These are phyloP conservation scores for Elsinoe fawcettii DNA, from an alignment of 2,329 filamentous ascomycete species.

Conservation along the genomic window DNA sequence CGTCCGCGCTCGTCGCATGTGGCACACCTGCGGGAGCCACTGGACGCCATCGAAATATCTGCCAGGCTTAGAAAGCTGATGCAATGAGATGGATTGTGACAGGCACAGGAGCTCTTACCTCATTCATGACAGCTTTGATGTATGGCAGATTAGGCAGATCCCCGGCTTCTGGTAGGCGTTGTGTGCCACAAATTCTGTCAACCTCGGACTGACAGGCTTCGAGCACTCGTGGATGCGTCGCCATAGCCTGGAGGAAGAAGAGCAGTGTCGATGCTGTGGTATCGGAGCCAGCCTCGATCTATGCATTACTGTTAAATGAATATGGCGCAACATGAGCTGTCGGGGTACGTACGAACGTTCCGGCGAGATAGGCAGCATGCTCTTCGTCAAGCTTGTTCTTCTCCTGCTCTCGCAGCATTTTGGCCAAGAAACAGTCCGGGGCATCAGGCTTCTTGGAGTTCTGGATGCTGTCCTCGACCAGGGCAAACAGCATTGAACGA, in stretches of 20 bases:
- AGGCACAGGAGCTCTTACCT: slow-evolving; percentile 19
- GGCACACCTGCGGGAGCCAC: not conserved
- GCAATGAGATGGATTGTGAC: too few species aligned
- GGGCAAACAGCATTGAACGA: slow-evolving; percentile 6
- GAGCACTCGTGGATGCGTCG: slow-evolving; percentile 21
- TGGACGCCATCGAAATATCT: not conserved
- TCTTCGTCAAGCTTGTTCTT: slow-evolving; percentile 17
- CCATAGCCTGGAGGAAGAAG: slow-evolving; percentile 30
- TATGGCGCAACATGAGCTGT: too few species aligned
- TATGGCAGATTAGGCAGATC: slow-evolving; percentile 29
- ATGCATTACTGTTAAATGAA: too few species aligned
- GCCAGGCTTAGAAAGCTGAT: too few species aligned
- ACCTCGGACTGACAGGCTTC: slow-evolving; percentile 21
- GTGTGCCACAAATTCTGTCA: slow-evolving; percentile 20
- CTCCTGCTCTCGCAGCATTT: slow-evolving; percentile 13
- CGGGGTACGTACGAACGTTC: slow-evolving; percentile 21
- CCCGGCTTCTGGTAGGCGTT: slow-evolving; percentile 25
- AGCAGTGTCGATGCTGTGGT: slow-evolving; percentile 31
- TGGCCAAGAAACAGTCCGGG: slow-evolving; percentile 24
- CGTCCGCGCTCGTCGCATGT: slow-evolving; percentile 8
- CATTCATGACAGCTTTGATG: slow-evolving; percentile 30
- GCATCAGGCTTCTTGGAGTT: too few species aligned
- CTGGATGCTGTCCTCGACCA: slow-evolving; percentile 17
- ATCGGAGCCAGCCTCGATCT: slow-evolving; percentile 36
- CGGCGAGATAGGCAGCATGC: slow-evolving; percentile 29